These are phyloP conservation scores for Teratosphaeria epicoccoides DNA, from an alignment of 2,329 filamentous ascomycete genomes.

Conservation along the genomic window DNA sequence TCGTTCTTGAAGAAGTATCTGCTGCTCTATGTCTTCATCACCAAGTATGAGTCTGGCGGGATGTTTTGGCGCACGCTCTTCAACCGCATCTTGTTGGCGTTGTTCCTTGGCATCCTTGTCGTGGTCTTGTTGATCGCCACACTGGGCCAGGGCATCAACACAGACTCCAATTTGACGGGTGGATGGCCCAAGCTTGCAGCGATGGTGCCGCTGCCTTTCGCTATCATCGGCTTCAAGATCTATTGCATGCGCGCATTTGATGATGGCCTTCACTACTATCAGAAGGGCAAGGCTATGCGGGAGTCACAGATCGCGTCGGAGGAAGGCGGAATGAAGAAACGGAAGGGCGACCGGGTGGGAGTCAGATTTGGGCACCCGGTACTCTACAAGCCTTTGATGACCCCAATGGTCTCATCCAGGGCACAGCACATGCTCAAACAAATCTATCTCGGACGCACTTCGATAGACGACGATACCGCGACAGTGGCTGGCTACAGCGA, in stretches of 20 bases:
- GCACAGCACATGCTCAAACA: conserved; percentile 77
- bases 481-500: conserved; percentile 67
- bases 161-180: conserved; percentile 8
- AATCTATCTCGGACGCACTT: conserved; percentile 65
- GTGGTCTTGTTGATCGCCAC: conserved; percentile 67
- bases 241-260: conserved; percentile 73
- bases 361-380: conserved; percentile 83
- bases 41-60: conserved; percentile 91
- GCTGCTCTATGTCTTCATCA: conserved; percentile 82
- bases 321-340: conserved; percentile 27
- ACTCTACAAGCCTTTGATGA: conserved; percentile 78
- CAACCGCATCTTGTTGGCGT: conserved; percentile 82
- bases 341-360: conserved; percentile 55
- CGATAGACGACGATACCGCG: conserved; percentile 53
- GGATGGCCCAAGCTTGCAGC: conserved; percentile 54
- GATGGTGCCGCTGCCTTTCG: conserved; percentile 58
- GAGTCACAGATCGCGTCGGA: conserved; percentile 19
- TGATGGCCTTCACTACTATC: conserved; percentile 68
- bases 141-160: conserved; percentile 28
- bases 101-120: conserved; percentile 67
- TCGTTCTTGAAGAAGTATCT: conserved; percentile 91
- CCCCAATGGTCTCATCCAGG: conserved; percentile 89
- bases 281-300: conserved; percentile 49
- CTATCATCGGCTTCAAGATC: conserved; percentile 75
- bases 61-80: conserved; percentile 84